These are phyloP conservation scores for Saprolegnia diclina DNA, from an alignment of 352 stramenopile species.

Conservation along the genomic window DNA sequence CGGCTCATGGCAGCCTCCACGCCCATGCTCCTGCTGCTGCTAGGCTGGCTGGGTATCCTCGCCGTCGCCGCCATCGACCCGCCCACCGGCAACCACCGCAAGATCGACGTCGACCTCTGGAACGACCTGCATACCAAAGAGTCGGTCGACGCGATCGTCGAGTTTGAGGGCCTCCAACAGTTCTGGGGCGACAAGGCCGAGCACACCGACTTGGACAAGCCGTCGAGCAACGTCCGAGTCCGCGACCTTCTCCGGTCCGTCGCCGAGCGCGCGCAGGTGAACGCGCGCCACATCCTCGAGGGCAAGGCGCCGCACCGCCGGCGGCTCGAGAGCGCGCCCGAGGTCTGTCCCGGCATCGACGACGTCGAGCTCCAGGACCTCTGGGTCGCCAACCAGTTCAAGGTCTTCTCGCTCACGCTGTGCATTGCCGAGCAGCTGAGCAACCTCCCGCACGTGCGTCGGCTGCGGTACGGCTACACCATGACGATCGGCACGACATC, in stretches of 20 bases:
- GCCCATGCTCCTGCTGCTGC: neutral
- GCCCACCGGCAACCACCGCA: slow-evolving; percentile 1
- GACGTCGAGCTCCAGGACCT: neutral
- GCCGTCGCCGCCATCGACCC: neutral
- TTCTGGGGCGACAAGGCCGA: slow-evolving; percentile 12
- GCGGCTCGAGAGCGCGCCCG: slow-evolving; percentile 3
- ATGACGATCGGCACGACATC: neutral
- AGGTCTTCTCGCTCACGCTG: slow-evolving; percentile 6
- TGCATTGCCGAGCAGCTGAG: slow-evolving; percentile 22
- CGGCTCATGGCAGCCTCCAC: neutral
- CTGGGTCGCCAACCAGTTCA: slow-evolving; percentile 11
- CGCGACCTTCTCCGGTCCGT: neutral
- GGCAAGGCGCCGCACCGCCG: slow-evolving; percentile 6
- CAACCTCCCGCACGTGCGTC: neutral
- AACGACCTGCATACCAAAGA: neutral
- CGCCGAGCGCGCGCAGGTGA: neutral
- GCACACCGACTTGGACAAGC: slow-evolving; percentile 4
- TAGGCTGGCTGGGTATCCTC: neutral
- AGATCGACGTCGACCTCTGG: slow-evolving; percentile 4
- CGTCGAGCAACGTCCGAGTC: slow-evolving; percentile 11
- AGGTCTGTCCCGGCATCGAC: slow-evolving; percentile 9
- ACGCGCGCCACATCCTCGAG: neutral
- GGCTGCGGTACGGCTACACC: neutral
- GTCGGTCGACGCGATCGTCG: slow-evolving; percentile 5
- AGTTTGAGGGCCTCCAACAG: slow-evolving; percentile 2